Evolutionary conservation across 768 basidiomycete species (phyloP).

Genomic region (Podaxis pistillaris): DNA sequence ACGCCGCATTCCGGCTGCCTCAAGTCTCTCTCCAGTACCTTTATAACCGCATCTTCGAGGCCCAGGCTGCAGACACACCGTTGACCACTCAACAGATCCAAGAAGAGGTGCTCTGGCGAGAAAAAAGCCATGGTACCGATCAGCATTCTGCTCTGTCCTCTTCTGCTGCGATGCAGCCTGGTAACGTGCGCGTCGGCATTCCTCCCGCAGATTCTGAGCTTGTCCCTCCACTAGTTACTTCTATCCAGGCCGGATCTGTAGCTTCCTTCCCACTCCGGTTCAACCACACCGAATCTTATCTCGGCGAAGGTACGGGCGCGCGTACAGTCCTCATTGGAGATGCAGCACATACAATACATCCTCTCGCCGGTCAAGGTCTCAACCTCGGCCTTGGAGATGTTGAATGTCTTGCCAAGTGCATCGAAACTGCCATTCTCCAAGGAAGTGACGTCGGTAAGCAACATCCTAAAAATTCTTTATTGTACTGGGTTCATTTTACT

Average conservation of each 20-base stretch:
- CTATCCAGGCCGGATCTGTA: constrained; percentile 67
- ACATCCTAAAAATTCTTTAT: background rate
- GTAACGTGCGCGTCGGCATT: constrained; percentile 41
- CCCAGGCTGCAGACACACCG: constrained; percentile 39
- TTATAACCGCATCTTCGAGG: constrained; percentile 57
- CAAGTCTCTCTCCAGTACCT: constrained; percentile 70
- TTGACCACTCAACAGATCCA: constrained; percentile 49
- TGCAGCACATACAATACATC: constrained; percentile 93
- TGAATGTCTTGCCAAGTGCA: constrained; percentile 63
- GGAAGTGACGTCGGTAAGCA: constrained; percentile 84
- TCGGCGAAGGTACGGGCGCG: constrained; percentile 63
- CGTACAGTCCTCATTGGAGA: constrained; percentile 93
- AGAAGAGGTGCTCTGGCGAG: constrained; percentile 72
- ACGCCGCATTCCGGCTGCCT: constrained; percentile 87
- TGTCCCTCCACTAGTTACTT: constrained; percentile 73
- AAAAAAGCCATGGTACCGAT: constrained; percentile 66
- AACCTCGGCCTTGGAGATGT: constrained; percentile 93
- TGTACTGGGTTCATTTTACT: background rate
- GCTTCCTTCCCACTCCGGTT: constrained; percentile 91
- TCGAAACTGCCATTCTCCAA: constrained; percentile 50
- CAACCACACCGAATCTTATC: constrained; percentile 83
- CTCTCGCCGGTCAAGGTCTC: constrained; percentile 93
- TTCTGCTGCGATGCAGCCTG: constrained; percentile 15
- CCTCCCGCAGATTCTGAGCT: constrained; percentile 59
- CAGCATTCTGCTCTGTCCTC: constrained; percentile 63